Percentiles rank a stretch among this genome's conserved stretches.
Evolutionary conservation across 768 basidiomycete species (phyloP).

Genomic region (Hortiboletus flavorubellus): DNA sequence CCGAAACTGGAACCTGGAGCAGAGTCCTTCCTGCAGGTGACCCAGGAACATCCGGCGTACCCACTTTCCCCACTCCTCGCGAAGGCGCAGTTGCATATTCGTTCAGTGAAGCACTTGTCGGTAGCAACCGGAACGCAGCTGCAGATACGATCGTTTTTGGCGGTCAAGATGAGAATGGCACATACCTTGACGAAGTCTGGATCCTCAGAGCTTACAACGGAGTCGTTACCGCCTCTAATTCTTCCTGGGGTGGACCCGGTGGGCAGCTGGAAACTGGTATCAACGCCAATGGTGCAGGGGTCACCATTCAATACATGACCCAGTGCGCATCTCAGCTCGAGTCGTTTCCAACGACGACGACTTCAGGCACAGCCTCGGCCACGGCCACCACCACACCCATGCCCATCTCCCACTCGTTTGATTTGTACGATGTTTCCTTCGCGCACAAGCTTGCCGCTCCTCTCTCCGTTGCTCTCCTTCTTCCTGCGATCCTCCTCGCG

Average conservation of each 20-base stretch:
- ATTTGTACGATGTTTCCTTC: constrained; percentile 41
- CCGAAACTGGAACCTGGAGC: constrained; percentile 62
- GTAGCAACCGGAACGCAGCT: constrained; percentile 41
- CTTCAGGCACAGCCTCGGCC: constrained; percentile 11
- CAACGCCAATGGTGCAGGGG: constrained; percentile 65
- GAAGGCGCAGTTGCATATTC: constrained; percentile 68
- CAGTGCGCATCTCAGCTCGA: constrained; percentile 50
- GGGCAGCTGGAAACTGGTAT: constrained; percentile 62
- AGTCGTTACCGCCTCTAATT: constrained; percentile 50
- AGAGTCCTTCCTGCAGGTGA: constrained; percentile 75
- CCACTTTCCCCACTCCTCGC: constrained; percentile 61
- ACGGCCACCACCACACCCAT: constrained; percentile 13
- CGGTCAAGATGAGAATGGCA: constrained; percentile 63
- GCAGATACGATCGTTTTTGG: constrained; percentile 80
- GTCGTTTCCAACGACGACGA: constrained; percentile 21
- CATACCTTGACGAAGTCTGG: constrained; percentile 74
- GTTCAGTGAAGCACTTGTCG: constrained; percentile 52
- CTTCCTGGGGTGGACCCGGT: constrained; percentile 64
- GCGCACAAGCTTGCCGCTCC: constrained; percentile 47
- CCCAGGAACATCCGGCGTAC: constrained; percentile 44
- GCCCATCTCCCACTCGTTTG: constrained; percentile 18
- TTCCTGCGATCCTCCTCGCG: constrained; percentile 39
- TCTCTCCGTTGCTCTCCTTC: constrained; percentile 44
- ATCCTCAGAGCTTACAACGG: constrained; percentile 69
- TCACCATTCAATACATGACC: constrained; percentile 54